A percentile compares a stretch with the other conserved stretches of the same genome.
These are phyloP conservation scores for Camellia japonica DNA, from an alignment of 148 eudicot genomes.

Conservation along the genomic window DNA sequence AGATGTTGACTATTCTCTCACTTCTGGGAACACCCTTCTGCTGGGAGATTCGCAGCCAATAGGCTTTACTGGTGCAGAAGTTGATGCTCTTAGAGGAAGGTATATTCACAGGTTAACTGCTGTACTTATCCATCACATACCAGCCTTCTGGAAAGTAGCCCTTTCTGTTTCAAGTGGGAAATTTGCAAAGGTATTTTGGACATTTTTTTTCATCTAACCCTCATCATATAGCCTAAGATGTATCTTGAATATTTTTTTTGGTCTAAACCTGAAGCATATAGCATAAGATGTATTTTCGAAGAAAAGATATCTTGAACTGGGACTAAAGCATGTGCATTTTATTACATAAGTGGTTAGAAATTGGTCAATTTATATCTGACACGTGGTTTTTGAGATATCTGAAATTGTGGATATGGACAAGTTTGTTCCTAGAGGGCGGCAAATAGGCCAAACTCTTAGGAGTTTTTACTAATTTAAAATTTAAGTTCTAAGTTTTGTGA, in stretches of 20 bases:
- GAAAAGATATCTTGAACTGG: not conserved
- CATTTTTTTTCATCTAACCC: constrained; percentile 17
- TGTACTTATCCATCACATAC: constrained; percentile 83
- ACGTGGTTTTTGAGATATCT: too few relatives aligned
- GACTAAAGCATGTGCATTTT: not conserved
- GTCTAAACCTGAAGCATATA: not conserved
- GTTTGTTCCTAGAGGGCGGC: too few relatives aligned
- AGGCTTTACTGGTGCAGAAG: constrained; percentile 59
- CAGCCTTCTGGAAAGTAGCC: constrained; percentile 92
- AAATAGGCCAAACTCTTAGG: too few relatives aligned
- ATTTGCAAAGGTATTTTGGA: constrained; percentile 78
- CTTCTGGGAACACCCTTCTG: constrained; percentile 37
- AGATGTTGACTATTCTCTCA: constrained; percentile 43
- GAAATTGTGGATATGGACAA: too few relatives aligned
- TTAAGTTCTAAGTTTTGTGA: too few relatives aligned
- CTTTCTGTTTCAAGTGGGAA: constrained; percentile 87
- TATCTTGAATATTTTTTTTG: not conserved
- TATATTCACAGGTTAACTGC: constrained; percentile 80
- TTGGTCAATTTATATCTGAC: not conserved
- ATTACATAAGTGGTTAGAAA: not conserved
- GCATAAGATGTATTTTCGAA: not conserved
- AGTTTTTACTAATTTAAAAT: too few relatives aligned
- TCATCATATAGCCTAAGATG: not conserved
- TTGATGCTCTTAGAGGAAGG: constrained; percentile 80
- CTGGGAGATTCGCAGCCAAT: constrained; percentile 40